These are phyloP conservation scores for Amanita molliuscula DNA, from an alignment of 768 basidiomycete species.

Conservation along the genomic window DNA sequence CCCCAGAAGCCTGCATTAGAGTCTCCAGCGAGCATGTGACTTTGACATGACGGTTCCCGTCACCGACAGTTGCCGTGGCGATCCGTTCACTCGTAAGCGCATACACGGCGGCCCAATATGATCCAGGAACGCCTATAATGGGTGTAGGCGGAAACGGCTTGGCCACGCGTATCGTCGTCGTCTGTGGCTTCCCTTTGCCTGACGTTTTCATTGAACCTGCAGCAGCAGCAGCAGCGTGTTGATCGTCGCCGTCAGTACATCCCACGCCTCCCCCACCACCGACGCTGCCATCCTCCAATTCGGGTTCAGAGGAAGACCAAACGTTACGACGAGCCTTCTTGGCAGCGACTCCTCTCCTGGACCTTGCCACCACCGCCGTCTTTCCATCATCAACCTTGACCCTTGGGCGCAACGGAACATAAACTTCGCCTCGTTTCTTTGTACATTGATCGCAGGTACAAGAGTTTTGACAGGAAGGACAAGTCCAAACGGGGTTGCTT, in stretches of 20 bases:
- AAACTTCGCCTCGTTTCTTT: conserved; percentile 33
- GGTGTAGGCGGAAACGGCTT: conserved; percentile 3
- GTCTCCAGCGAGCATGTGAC: conserved; percentile 12
- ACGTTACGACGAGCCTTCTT: not conserved
- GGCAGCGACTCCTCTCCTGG: not conserved
- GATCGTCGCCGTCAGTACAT: not conserved
- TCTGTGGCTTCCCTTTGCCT: not conserved
- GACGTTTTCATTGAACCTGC: not conserved
- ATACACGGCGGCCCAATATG: conserved; percentile 22
- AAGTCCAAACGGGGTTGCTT: conserved; percentile 18
- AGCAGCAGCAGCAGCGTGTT: not conserved
- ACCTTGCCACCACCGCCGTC: not conserved
- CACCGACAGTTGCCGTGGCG: conserved; percentile 16
- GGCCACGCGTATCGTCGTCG: not conserved
- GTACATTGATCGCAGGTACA: conserved; percentile 43
- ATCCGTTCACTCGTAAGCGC: conserved; percentile 17
- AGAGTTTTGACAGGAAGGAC: conserved; percentile 32
- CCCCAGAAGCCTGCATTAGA: not conserved
- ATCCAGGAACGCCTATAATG: conserved; percentile 8
- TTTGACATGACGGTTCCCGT: conserved; percentile 11
- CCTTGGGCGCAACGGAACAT: conserved; percentile 20
- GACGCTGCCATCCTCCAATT: not conserved
- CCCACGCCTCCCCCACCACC: not conserved
- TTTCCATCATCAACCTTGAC: not conserved
- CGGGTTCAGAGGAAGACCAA: not conserved